Base-by-base conservation (phyloP, 2,329 filamentous ascomycete species). In the Phaeophleospora eucalypticola region DNA sequence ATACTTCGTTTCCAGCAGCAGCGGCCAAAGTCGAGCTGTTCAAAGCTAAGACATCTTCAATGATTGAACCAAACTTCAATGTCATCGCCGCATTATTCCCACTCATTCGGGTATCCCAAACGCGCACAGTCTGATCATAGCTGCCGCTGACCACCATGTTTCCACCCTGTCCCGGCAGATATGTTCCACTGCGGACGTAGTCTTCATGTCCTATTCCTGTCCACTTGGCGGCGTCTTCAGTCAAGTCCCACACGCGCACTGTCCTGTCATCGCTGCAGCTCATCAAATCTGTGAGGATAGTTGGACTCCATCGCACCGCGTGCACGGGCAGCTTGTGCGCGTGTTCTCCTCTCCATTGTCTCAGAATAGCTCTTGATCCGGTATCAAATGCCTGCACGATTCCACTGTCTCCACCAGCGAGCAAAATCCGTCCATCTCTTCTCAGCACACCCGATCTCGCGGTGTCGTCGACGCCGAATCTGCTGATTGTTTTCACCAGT, bases 301-400 rank as follows among this genome's bases (percentile, higher is more conserved):
- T 59, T 1, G 89, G 89, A n/a, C 87, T 91, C 79, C 94, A 98
- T 67, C 85, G 85, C 37, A 89, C 91, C 18, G 85, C 82, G 84
- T 91, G 96, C 18, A 95, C 88, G 12, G 93, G 88, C 75, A 95
- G 90, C 73, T 97, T 91, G 58, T 90, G 82, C 42, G 58, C 61
- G 38, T 58, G 51, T 36, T 62, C 60, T 27, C 60, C 59, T 54
- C 84, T 83, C 91, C 93, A 98, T 42, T 91, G 96, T 74, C 93
- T 91, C 60, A 98, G 73, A 57, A 98, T 95, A 3, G 89, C 89
- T 54, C 93, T 80, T 47, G 89, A 91, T 65, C 79, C 83, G 42
- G 95, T 82, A 64, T 98, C 93, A 64, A 97, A 98, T 10, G 96
- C 89, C 70, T 98, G 94, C 57, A 98, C 87, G 52, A 85, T 83